Evolutionary conservation across 2,329 filamentous ascomycete species (phyloP).

Genomic region (Paecilomyces sp.): DNA sequence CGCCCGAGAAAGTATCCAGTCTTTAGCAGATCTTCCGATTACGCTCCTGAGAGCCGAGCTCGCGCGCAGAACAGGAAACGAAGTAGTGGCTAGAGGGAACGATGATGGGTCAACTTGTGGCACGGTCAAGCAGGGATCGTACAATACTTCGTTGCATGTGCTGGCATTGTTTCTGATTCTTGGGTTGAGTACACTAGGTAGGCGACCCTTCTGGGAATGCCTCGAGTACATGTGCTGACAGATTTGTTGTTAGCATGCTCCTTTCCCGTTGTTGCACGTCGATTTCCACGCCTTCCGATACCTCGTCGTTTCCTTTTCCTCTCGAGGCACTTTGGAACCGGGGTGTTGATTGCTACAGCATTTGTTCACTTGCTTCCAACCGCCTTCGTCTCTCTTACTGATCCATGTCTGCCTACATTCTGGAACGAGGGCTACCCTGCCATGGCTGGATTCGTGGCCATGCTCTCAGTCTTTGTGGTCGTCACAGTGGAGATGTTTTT

Average conservation of each 20-base stretch:
- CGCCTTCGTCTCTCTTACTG: constrained; percentile 53
- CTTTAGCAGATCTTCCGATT: constrained; percentile 25
- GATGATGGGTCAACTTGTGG: constrained; percentile 25
- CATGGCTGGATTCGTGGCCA: constrained; percentile 73
- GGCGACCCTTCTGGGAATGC: constrained; percentile 1
- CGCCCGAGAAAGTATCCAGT: constrained; percentile 11
- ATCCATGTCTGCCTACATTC: constrained; percentile 64
- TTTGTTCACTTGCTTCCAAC: constrained; percentile 57
- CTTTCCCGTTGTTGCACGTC: constrained; percentile 54
- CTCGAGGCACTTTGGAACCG: constrained; percentile 53
- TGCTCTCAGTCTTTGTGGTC: constrained; percentile 74
- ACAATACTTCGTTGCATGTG: constrained; percentile 62
- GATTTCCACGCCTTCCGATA: constrained; percentile 53
- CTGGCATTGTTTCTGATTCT: constrained; percentile 62
- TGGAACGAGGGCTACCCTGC: constrained; percentile 75
- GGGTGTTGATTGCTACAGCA: constrained; percentile 50
- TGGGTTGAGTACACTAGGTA: constrained; percentile 40
- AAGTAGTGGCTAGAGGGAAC: constrained; percentile 5
- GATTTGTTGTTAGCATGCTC: constrained; percentile 43
- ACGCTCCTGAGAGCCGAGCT: constrained; percentile 26
- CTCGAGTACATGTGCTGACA: background rate
- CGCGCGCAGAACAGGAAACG: constrained; percentile 15
- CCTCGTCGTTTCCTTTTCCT: constrained; percentile 54
- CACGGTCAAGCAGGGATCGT: constrained; percentile 33
- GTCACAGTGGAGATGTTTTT: constrained; percentile 86